Conservation (phyloP, 257 asterid genomes). For the Solanum dulcamara region DNA sequence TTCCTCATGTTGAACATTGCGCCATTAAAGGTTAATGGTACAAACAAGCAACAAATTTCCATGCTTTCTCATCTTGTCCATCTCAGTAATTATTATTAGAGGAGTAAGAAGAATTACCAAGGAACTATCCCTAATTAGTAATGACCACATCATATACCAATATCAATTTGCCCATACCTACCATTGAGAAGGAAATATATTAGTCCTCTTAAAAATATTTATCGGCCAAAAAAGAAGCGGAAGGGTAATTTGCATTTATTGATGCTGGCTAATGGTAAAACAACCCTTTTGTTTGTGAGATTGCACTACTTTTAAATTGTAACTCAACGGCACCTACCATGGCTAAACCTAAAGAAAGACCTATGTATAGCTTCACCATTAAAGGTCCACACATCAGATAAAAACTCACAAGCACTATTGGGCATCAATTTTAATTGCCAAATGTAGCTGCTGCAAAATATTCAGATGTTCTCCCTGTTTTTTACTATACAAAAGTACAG, state of each 20-base stretch:
- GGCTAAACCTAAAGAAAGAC: not conserved
- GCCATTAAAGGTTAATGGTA: not conserved
- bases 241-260: not conserved
- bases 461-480: not conserved
- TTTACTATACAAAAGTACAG: not conserved
- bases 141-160: not conserved
- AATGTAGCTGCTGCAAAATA: not conserved
- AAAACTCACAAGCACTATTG: not conserved
- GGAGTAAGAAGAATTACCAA: not conserved
- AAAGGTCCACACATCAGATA: not conserved
- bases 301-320: not conserved
- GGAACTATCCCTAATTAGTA: not conserved
- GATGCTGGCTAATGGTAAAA: not conserved
- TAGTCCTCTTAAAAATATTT: not conserved
- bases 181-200: not conserved
- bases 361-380: not conserved
- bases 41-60: not conserved
- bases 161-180: not conserved
- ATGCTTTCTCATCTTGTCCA: not conserved
- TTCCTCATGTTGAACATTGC: not conserved
- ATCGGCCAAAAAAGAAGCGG: not conserved
- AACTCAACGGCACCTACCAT: not conserved
- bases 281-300: not conserved
- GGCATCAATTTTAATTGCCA: not conserved
- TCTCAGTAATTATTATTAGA: not conserved